phyloP scores from a whole-genome alignment of 495 filamentous ascomycete genomes.

The Aspergillus olivimuriae region DNA sequence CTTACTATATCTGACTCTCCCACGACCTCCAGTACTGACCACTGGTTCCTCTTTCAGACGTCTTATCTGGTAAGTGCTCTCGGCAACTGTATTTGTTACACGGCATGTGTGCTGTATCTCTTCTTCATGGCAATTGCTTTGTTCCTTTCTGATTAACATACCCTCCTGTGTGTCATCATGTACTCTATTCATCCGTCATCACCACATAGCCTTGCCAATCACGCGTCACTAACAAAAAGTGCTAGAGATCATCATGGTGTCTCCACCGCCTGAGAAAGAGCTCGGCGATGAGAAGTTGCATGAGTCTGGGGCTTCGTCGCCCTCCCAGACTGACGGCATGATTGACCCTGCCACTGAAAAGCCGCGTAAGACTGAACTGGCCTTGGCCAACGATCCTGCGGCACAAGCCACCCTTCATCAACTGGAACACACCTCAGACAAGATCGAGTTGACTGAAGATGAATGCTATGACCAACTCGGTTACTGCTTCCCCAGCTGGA shows the following conservation, averaged over 20 bases:
- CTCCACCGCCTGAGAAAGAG: constrained; percentile 17
- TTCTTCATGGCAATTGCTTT: no score
- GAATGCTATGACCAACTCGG: constrained; percentile 54
- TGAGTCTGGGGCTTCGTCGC: constrained; percentile 30
- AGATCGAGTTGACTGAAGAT: constrained; percentile 46
- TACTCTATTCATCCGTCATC: no score
- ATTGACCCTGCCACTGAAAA: constrained; percentile 24
- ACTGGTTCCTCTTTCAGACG: constrained; percentile 5
- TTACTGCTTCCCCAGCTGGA: constrained; percentile 42
- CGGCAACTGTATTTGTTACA: no score
- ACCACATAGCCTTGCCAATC: no score
- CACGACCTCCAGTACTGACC: no score
- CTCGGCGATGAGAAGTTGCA: constrained; percentile 23
- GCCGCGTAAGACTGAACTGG: constrained; percentile 7
- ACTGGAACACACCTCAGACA: constrained; percentile 25
- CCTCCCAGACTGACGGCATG: constrained; percentile 27
- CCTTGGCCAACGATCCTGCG: constrained; percentile 4
- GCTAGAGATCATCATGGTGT: constrained; percentile 10
- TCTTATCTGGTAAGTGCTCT: not conserved
- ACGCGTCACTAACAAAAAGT: no score
- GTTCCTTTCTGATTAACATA: not conserved
- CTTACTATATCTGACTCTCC: no score
- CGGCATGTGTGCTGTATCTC: no score
- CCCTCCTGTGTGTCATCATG: not conserved
- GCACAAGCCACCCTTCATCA: constrained; percentile 17